Evolutionary conservation across 129 eudicot species (phyloP).

Genomic region (Centella asiatica): DNA sequence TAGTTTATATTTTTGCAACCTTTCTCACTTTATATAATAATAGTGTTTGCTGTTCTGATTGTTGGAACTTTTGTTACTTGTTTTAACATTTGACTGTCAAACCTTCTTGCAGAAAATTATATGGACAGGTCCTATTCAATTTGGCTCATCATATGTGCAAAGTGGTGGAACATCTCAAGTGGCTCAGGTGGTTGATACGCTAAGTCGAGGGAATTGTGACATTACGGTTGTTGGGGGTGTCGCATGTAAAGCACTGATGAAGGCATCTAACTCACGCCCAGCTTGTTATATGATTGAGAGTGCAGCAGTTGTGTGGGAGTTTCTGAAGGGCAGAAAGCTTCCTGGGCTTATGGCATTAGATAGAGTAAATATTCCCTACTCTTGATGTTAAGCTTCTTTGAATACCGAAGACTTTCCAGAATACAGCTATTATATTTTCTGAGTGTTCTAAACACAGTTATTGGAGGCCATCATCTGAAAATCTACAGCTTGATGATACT

Average conservation of each 20-base stretch:
- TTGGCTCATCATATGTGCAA: conserved; percentile 31
- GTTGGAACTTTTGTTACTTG: background rate
- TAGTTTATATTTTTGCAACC: background rate
- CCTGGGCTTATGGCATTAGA: conserved; percentile 87
- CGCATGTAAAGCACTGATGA: conserved; percentile 35
- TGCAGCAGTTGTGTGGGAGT: conserved; percentile 75
- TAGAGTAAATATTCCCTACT: conserved; percentile 38
- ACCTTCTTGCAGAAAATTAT: conserved; percentile 51
- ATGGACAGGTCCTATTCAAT: conserved; percentile 77
- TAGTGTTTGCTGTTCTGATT: background rate
- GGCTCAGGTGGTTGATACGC: conserved; percentile 40
- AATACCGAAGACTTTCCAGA: too few relatives aligned
- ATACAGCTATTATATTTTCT: too few relatives aligned
- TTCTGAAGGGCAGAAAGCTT: conserved; percentile 83
- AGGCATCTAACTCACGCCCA: conserved; percentile 21
- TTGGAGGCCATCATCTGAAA: too few relatives aligned
- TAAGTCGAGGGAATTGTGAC: conserved; percentile 38
- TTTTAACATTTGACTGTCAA: conserved; percentile 8
- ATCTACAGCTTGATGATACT: too few relatives aligned
- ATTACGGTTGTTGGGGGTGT: conserved; percentile 54
- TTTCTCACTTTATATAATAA: background rate
- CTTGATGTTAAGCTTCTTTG: background rate
- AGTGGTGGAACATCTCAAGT: conserved; percentile 43
- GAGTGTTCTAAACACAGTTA: too few relatives aligned
- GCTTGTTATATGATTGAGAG: conserved; percentile 36